Conservation (phyloP, 208 protist genomes). For the Crithidia expoeki region DNA sequence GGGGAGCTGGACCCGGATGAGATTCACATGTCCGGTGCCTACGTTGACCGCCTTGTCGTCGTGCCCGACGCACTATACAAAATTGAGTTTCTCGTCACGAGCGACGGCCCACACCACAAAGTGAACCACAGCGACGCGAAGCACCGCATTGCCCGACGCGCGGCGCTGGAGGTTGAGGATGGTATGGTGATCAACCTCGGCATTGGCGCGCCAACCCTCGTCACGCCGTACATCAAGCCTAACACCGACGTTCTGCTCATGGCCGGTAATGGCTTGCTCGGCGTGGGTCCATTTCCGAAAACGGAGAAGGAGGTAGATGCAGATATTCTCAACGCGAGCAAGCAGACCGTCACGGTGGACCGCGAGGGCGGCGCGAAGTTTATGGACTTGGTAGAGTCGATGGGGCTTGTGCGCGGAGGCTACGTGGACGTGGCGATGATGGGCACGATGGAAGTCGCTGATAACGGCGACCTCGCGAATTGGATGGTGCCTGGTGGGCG, state of each 20-base stretch:
- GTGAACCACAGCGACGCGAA: slow-evolving; percentile 36
- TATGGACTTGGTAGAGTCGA: slow-evolving; percentile 72
- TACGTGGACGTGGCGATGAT: slow-evolving; percentile 95
- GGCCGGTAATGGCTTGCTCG: slow-evolving; percentile 89
- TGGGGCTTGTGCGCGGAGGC: slow-evolving; percentile 95
- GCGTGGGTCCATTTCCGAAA: slow-evolving; percentile 89
- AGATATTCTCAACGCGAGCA: slow-evolving; percentile 96
- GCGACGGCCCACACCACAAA: neutral
- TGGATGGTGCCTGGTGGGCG: slow-evolving; percentile 96
- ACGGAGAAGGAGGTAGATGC: slow-evolving; percentile 71
- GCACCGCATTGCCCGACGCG: slow-evolving; percentile 91
- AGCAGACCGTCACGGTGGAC: slow-evolving; percentile 94
- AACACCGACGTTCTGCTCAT: slow-evolving; percentile 86
- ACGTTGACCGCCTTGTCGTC: slow-evolving; percentile 91
- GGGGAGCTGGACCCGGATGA: slow-evolving; percentile 90
- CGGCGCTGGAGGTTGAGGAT: slow-evolving; percentile 94
- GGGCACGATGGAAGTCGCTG: slow-evolving; percentile 91
- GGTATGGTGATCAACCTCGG: slow-evolving; percentile 96
- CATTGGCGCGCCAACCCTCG: slow-evolving; percentile 96
- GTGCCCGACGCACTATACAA: slow-evolving; percentile 31
- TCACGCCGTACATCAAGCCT: slow-evolving; percentile 81
- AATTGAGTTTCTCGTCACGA: slow-evolving; percentile 38
- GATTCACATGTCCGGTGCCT: slow-evolving; percentile 94
- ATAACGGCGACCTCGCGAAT: slow-evolving; percentile 94
- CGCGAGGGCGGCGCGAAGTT: slow-evolving; percentile 82